These are phyloP conservation scores for Coemansia sp. DNA, from an alignment of 192 early-diverging fungal species.

Conservation along the genomic window DNA sequence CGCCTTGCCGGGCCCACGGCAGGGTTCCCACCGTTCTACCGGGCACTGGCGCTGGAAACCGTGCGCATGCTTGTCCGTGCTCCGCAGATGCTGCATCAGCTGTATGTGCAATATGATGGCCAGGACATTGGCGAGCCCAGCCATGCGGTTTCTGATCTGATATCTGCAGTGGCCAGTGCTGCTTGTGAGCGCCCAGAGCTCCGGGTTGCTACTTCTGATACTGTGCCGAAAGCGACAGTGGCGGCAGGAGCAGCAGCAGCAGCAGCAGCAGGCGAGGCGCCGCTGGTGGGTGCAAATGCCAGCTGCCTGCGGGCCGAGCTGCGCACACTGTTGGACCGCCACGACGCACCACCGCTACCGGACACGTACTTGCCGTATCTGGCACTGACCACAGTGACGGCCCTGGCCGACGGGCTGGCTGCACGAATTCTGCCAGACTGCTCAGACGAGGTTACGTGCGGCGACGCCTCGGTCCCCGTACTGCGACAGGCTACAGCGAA, in stretches of 20 bases:
- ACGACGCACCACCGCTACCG: conserved; percentile 80
- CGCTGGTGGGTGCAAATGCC: conserved; percentile 25
- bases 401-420: conserved; percentile 67
- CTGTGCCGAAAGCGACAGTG: not conserved
- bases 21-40: conserved; percentile 27
- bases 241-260: not conserved
- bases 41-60: conserved; percentile 35
- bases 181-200: conserved; percentile 64
- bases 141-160: conserved; percentile 76
- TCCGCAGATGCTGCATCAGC: conserved; percentile 54
- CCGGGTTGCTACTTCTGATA: conserved; percentile 10
- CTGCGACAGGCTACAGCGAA: too few species aligned
- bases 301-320: conserved; percentile 47
- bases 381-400: conserved; percentile 63
- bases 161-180: conserved; percentile 67
- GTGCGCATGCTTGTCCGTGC: conserved; percentile 59
- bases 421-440: conserved; percentile 54
- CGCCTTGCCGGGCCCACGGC: conserved; percentile 72
- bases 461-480: too few species aligned
- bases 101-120: conserved; percentile 74
- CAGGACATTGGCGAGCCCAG: conserved; percentile 53
- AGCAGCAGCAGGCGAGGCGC: not conserved
- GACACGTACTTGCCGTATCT: conserved; percentile 84
- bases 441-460: conserved; percentile 21
- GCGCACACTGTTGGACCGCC: conserved; percentile 90